phyloP scores from a whole-genome alignment of 768 basidiomycete genomes.

The Phanerochaete sordida region DNA sequence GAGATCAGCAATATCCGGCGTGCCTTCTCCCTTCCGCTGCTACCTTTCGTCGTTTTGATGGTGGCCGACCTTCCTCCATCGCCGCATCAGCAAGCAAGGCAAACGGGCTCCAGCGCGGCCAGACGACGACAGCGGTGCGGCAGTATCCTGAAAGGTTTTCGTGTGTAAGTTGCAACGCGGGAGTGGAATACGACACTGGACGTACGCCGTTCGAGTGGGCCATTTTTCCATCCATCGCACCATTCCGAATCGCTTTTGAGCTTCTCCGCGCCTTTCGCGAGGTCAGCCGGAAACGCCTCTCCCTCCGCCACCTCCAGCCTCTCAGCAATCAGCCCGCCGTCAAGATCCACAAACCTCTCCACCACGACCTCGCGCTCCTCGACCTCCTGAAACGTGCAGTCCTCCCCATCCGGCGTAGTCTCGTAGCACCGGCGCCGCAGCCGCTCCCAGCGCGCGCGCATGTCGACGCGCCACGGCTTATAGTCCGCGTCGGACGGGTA shows the following conservation, averaged over 20 bases:
- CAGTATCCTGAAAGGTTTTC: conserved; percentile 22
- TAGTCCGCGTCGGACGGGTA: too few species aligned
- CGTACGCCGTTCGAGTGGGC: conserved; percentile 21
- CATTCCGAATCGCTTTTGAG: conserved; percentile 20
- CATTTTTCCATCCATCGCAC: conserved; percentile 25
- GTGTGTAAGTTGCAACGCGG: too few species aligned
- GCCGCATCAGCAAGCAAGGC: too few species aligned
- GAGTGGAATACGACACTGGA: too few species aligned
- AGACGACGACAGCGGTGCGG: conserved; percentile 22
- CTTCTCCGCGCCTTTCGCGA: conserved; percentile 12
- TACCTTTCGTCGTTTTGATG: too few species aligned
- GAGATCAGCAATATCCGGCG: too few species aligned
- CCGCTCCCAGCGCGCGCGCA: background rate
- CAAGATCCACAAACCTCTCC: conserved; percentile 16
- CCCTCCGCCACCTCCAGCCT: conserved; percentile 1
- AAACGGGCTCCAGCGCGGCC: conserved; percentile 11
- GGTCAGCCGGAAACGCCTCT: conserved; percentile 16
- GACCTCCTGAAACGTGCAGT: too few species aligned
- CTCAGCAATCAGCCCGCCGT: conserved; percentile 10
- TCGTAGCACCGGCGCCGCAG: conserved; percentile 3
- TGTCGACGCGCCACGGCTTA: background rate
- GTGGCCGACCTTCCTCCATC: too few species aligned
- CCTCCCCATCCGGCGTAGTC: too few species aligned
- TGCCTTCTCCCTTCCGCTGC: too few species aligned
- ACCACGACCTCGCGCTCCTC: conserved; percentile 9